Evolutionary conservation across 2,329 filamentous ascomycete species (phyloP), one percentile per base, ranked within the genome.

Genomic region (Colletotrichum tropicicola): DNA sequence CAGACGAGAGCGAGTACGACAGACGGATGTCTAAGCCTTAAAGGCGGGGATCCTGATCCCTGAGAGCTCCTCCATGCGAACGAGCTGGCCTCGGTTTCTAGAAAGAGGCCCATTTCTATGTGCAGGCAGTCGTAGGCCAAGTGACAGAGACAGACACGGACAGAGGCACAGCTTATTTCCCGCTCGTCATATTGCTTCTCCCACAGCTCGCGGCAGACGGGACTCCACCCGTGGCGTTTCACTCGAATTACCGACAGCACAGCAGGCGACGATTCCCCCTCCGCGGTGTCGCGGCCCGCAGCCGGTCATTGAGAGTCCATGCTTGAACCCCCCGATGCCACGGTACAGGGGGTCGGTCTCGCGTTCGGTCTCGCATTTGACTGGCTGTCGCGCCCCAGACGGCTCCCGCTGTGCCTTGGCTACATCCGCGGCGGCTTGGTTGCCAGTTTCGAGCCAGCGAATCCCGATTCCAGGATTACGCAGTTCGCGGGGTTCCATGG

Each of bases 1-100:
- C 48, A 65, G 32, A 60, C 35, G 54, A 59, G 30, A 51, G 45
- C 53, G 54, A 63, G 28, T 28, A 37, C 27, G 59, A 59, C 23
- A 15, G 27, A 9, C 15, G 25, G 28, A 27, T 39, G 44, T 63
- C 53, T 32, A 63, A 51, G 53, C 51, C 43, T 61, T 27, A 30
- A 56, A 44, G 59, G 59, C 43, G 44, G 59, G 51, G 51, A 15
- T 19, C 8, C 19, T 9, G 39, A 43, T n/a, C 30, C n/a, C 25
- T 41, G 25, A 17, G 30, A 21, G 45, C 27, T 54, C 49, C 41
- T 6, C 23, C 30, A 10, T 17, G 6, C 32, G 17, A 37, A 23
- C 3, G 56, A n/a, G 28, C 53, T 9, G 47, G 17, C 13, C 47
- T 28, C 53, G 32, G 25, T 15, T 41, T 49, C 23, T 41, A n/a